Base-by-base conservation (phyloP, 306 rosid species). In the Rosa multiflora region DNA sequence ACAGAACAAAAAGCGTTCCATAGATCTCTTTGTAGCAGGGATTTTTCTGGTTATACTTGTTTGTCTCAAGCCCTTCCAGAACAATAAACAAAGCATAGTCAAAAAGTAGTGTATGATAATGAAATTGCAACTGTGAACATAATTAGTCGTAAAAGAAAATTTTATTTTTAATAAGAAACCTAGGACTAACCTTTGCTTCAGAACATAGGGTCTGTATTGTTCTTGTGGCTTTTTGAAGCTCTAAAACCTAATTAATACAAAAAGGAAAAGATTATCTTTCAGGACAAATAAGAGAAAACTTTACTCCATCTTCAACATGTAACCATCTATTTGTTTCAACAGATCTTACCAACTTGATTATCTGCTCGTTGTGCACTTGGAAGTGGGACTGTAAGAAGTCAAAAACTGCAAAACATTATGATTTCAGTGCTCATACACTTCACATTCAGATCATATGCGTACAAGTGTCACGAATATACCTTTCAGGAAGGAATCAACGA, bases 201-300 rank as follows among this genome's bases (percentile, higher is more conserved):
- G 87, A 84, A 63, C 87, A 84, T 51, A 84, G 78, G 70, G 87
- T 74, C 70, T 84, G 87, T 58, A 84, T 81, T 68, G 78, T 84
- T 78, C 87, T 81, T 77, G 87, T 84, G 76, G 87, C 85, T 73
- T 77, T 84, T 48, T 84, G 87, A 74, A 84, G 85, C 77, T 84
- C 82, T 69, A 69, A 51, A 71, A 84, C 82, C 87, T 84, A 23
- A 81, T 43, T 76, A 47, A 59, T 37, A 29, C 10, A 76, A 48
- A 5, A 53, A 46, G 66, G 51, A 56, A 12, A 74, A 20, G 7
- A 52, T 3, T 37, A 20, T 17, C 10, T 40, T 56, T 62, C 11
- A 0, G 8, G 23, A 74, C 21, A 40, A 74, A 5, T 2, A 18
- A 44, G 66, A 14, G 70, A 26, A 64, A 58, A 21, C 10, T 18